Conservation (phyloP, 768 basidiomycete genomes). For the Podaxis sp. region DNA sequence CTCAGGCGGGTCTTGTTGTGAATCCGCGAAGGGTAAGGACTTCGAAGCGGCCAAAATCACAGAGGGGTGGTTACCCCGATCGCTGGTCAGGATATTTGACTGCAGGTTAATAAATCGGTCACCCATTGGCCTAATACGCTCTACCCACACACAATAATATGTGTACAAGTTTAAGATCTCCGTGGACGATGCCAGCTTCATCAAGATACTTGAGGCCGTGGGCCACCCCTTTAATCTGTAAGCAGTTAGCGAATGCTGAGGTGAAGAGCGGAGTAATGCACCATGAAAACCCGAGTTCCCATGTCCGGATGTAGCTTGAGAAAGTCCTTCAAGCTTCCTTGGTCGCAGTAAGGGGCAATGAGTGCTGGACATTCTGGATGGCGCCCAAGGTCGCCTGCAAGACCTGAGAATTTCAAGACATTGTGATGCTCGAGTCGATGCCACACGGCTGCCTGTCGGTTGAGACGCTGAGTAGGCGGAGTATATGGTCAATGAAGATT, state of each 20-base stretch:
- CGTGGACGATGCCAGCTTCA: slow-evolving; percentile 15
- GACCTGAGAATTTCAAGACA: slow-evolving; percentile 17
- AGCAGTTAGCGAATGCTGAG: not conserved
- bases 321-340: slow-evolving; percentile 9
- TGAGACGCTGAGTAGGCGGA: slow-evolving; percentile 8
- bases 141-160: not conserved
- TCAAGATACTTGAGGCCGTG: slow-evolving; percentile 20
- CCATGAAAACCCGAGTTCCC: slow-evolving; percentile 4
- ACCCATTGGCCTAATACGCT: too few relatives aligned
- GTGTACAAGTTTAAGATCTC: slow-evolving; percentile 18
- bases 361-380: slow-evolving; percentile 13
- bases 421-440: slow-evolving; percentile 14
- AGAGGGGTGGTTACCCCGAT: slow-evolving; percentile 14
- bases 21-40: slow-evolving; percentile 14
- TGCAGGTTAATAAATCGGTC: not conserved
- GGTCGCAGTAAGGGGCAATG: slow-evolving; percentile 15
- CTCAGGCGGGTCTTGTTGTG: slow-evolving; percentile 16
- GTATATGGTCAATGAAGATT: not conserved
- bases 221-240: slow-evolving; percentile 15
- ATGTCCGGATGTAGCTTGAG: slow-evolving; percentile 13
- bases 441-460: slow-evolving; percentile 17
- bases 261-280: not conserved
- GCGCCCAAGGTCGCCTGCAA: not conserved
- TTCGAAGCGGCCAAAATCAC: slow-evolving; percentile 20
- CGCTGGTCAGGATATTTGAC: slow-evolving; percentile 20